Percentiles rank a stretch among this genome's conserved stretches.
phyloP scores from a whole-genome alignment of 257 asterid genomes.

The Lycium barbarum region DNA sequence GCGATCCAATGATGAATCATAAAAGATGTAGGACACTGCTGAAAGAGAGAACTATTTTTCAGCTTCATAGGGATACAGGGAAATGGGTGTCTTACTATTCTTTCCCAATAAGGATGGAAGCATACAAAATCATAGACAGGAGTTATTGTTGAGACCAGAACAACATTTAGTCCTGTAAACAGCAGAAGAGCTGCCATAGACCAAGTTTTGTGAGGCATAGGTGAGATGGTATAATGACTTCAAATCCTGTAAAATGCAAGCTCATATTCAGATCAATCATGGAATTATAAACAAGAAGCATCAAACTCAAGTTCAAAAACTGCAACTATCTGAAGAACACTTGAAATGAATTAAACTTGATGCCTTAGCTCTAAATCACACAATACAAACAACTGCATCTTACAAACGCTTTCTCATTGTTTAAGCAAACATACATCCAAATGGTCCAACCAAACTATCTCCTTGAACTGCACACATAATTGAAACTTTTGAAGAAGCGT shows the following conservation, averaged over 20 bases:
- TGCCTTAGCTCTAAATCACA: neutral
- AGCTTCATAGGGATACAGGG: neutral
- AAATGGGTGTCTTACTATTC: too few relatives aligned
- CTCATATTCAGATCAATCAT: neutral
- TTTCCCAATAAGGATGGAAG: slow-evolving; percentile 95
- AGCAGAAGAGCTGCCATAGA: slow-evolving; percentile 85
- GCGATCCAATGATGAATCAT: neutral
- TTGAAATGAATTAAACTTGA: too few relatives aligned
- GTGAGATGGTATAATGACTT: neutral
- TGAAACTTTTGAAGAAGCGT: too few relatives aligned
- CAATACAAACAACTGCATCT: neutral
- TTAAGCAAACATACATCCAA: neutral
- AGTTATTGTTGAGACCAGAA: slow-evolving; percentile 67
- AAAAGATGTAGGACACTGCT: neutral
- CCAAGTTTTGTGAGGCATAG: slow-evolving; percentile 89
- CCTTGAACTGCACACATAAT: neutral
- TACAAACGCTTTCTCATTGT: neutral
- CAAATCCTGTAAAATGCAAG: neutral
- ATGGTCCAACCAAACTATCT: neutral
- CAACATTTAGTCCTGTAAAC: slow-evolving; percentile 81
- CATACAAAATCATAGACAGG: slow-evolving; percentile 92
- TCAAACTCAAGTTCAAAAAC: too few relatives aligned
- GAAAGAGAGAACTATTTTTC: neutral
- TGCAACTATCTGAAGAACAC: too few relatives aligned
- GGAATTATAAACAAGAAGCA: too few relatives aligned